Conservation (phyloP, 768 basidiomycete species). For the Mrakia hoshinonis region DNA sequence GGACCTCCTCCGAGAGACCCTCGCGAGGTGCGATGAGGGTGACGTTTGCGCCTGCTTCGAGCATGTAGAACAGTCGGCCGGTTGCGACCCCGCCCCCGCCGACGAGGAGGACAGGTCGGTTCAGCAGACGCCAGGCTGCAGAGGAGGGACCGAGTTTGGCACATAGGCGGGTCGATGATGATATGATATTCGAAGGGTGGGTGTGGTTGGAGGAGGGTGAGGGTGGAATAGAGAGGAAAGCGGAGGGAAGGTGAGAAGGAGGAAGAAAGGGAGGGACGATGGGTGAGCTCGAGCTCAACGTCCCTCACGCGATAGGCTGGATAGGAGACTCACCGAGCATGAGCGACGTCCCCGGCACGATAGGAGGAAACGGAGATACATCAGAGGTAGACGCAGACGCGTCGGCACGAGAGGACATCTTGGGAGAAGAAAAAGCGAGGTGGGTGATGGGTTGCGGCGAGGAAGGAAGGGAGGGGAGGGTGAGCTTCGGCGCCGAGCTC, state of each 20-base stretch:
- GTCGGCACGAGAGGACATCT: not conserved
- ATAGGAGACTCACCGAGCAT: not conserved
- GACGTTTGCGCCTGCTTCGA: slow-evolving; percentile 58
- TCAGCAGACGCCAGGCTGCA: slow-evolving; percentile 76
- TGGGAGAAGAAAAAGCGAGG: not conserved
- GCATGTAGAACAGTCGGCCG: slow-evolving; percentile 73
- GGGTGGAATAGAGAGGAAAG: not conserved
- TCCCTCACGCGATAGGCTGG: too few relatives aligned
- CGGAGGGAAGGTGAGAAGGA: too few relatives aligned
- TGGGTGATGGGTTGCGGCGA: not conserved
- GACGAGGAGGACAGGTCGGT: slow-evolving; percentile 75
- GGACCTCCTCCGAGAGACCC: slow-evolving; percentile 52
- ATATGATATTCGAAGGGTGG: slow-evolving; percentile 44
- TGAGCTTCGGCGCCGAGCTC: not conserved
- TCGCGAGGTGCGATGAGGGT: slow-evolving; percentile 58
- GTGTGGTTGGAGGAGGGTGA: too few relatives aligned
- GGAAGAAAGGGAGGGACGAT: not conserved
- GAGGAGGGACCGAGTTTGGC: slow-evolving; percentile 55
- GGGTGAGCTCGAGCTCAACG: not conserved
- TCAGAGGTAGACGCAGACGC: not conserved
- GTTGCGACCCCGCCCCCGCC: slow-evolving; percentile 91
- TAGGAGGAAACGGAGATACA: not conserved
- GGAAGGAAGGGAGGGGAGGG: not conserved
- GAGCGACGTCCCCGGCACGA: slow-evolving; percentile 3
- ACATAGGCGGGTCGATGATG: too few relatives aligned